Evolutionary conservation across 257 asterid genomes (phyloP), one percentile per base, ranked within the genome.

Genomic region (Pogostemon cablin): DNA sequence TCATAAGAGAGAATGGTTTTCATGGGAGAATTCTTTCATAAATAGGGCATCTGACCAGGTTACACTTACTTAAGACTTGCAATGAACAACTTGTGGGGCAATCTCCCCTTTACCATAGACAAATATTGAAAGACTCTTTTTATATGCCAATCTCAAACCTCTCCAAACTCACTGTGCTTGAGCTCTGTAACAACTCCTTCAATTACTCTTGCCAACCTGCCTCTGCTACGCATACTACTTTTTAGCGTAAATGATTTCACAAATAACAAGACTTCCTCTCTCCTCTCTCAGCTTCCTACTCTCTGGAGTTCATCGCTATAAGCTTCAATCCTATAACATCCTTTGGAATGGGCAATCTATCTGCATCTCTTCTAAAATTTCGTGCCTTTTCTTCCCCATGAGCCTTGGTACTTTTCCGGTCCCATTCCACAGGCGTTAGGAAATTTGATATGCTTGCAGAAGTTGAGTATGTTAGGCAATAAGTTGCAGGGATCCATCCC

Each of bases 1-100:
- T 15, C 17, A 15, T 15, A 15, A 15, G 3, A 53, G 6, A 10
- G 0, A 77, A 60, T 47, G 17, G 25, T 11, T 57, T 77, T 3
- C 37, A 72, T 12, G 78, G 78, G 8, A 57, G 20, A 2, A 20
- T 79, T 39, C 80, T 70, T n/a, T 11, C 34, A 17, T 68, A 70
- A 39, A 34, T 79, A 1, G 80, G 75, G 5, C 11, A 15, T 6
- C 57, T 74, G 3, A 42, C 67, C 43, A 40, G 7, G 2, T 8
- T 68, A 5, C 43, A 2, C 53, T 68, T 9, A n/a, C n/a, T n/a
- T n/a, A n/a, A 3, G 32, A 2, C 10, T 68, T 9, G 10, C 7
- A 5, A 4, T 4, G 0, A 68, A 68, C 53, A 68, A 15, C 0
- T 35, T 67, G 0, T 15, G 62, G 2, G 72, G 53, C 4, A 2